A percentile compares a stretch with the other conserved stretches of the same genome.
Evolutionary conservation across 345 rosid genomes (phyloP).

Genomic region (Linum trigynum): DNA sequence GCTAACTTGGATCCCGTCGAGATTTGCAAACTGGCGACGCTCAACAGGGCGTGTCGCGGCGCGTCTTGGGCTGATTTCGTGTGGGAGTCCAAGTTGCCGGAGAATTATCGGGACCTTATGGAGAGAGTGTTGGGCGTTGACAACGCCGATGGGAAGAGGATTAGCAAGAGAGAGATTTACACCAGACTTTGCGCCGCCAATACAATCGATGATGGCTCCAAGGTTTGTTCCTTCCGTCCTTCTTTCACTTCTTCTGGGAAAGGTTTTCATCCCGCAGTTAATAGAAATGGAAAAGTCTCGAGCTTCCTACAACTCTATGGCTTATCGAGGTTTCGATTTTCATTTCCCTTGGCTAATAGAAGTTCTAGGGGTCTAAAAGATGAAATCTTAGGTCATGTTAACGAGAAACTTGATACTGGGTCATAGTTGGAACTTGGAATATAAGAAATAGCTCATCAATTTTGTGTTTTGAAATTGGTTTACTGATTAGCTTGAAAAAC

Average conservation of each 20-base stretch:
- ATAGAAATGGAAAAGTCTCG: no score
- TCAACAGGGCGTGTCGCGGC: constrained; percentile 71
- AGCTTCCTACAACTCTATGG: not conserved
- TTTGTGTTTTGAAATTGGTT: not conserved
- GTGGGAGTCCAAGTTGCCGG: constrained; percentile 89
- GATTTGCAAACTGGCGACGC: constrained; percentile 60
- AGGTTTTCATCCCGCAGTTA: no score
- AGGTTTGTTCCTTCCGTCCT: constrained; percentile 35
- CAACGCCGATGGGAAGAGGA: constrained; percentile 11
- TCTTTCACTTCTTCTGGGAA: not conserved
- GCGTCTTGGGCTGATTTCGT: constrained; percentile 95
- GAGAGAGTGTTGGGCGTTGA: constrained; percentile 38
- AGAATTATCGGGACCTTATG: constrained; percentile 45
- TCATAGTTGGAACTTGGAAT: no score
- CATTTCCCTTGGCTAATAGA: not conserved
- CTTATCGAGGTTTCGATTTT: not conserved
- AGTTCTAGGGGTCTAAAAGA: not conserved
- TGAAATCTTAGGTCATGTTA: not conserved
- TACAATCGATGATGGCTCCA: constrained; percentile 59
- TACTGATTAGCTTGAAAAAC: not conserved
- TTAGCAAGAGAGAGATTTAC: constrained; percentile 62
- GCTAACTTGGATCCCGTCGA: constrained; percentile 66
- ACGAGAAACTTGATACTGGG: no score
- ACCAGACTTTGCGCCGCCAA: constrained; percentile 49
- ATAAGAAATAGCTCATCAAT: no score